phyloP scores from a whole-genome alignment of 306 rosid species.

The Quercus engelmannii region DNA sequence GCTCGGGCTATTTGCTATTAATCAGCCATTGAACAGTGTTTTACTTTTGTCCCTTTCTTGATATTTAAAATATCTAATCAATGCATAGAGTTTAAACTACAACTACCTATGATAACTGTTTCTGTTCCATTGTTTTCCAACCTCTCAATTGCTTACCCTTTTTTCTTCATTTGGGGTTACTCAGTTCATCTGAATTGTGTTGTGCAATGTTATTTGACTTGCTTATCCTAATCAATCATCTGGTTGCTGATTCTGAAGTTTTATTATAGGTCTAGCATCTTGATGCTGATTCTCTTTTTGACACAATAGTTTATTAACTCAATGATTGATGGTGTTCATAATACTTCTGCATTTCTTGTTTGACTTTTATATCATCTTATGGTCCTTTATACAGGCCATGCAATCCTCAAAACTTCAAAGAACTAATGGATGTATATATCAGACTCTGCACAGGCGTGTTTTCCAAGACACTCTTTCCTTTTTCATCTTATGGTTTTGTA shows the following conservation, averaged over 20 bases:
- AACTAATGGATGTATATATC: conserved; percentile 70
- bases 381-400: conserved; percentile 58
- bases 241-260: conserved; percentile 5
- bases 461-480: conserved; percentile 8
- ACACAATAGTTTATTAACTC: neutral
- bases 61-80: neutral
- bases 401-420: conserved; percentile 58
- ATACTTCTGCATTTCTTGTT: neutral
- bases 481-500: neutral
- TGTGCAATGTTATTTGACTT: too few relatives aligned
- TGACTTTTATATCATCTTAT: conserved; percentile 7
- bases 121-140: neutral
- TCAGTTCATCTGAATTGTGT: too few relatives aligned
- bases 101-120: neutral
- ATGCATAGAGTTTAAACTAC: neutral
- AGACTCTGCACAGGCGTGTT: conserved; percentile 71
- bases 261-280: neutral
- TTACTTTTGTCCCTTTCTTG: neutral
- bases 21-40: neutral
- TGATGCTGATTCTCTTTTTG: neutral
- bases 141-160: neutral
- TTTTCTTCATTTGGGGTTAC: too few relatives aligned
- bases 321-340: neutral
- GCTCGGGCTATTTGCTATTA: neutral
- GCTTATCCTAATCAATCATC: neutral